phyloP scores from a whole-genome alignment of 495 filamentous ascomycete genomes.

The Penicillium manginii region DNA sequence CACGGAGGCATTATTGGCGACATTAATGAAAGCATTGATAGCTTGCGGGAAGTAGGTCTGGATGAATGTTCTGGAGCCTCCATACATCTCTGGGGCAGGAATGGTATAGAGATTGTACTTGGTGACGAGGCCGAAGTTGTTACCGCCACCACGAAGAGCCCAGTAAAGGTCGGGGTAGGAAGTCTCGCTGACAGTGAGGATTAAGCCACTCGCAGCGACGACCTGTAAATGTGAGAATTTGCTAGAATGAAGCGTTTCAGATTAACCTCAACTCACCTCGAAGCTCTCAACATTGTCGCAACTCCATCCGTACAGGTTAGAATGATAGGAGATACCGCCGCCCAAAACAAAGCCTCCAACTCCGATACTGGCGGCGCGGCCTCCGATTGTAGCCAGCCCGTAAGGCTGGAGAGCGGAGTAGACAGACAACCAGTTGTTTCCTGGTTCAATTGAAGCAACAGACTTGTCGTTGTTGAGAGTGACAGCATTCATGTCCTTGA shows the following conservation, averaged over 20 bases:
- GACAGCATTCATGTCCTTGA: slow-evolving; percentile 48
- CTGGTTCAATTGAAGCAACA: slow-evolving; percentile 30
- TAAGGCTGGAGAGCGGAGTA: slow-evolving; percentile 53
- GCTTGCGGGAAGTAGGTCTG: slow-evolving; percentile 42
- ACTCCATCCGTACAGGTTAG: slow-evolving; percentile 51
- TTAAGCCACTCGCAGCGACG: slow-evolving; percentile 47
- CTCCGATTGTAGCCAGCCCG: slow-evolving; percentile 56
- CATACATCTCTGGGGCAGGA: slow-evolving; percentile 38
- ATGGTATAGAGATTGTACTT: slow-evolving; percentile 47
- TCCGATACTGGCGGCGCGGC: slow-evolving; percentile 58
- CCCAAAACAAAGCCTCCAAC: slow-evolving; percentile 56
- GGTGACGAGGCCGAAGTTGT: slow-evolving; percentile 56
- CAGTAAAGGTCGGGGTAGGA: slow-evolving; percentile 51
- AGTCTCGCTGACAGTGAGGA: slow-evolving; percentile 43
- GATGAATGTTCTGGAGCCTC: slow-evolving; percentile 46
- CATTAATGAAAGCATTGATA: slow-evolving; percentile 41
- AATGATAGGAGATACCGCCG: slow-evolving; percentile 44
- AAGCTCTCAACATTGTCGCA: slow-evolving; percentile 54
- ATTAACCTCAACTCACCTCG: slow-evolving; percentile 24
- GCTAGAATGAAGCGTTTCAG: neutral
- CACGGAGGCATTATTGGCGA: slow-evolving; percentile 34
- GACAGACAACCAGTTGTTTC: slow-evolving; percentile 43
- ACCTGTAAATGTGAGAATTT: slow-evolving; percentile 23
- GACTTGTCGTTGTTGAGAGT: slow-evolving; percentile 38
- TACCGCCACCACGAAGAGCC: slow-evolving; percentile 56